Evolutionary conservation across 108 stramenopile genomes (phyloP).

Genomic region (Nitzschia sp.): DNA sequence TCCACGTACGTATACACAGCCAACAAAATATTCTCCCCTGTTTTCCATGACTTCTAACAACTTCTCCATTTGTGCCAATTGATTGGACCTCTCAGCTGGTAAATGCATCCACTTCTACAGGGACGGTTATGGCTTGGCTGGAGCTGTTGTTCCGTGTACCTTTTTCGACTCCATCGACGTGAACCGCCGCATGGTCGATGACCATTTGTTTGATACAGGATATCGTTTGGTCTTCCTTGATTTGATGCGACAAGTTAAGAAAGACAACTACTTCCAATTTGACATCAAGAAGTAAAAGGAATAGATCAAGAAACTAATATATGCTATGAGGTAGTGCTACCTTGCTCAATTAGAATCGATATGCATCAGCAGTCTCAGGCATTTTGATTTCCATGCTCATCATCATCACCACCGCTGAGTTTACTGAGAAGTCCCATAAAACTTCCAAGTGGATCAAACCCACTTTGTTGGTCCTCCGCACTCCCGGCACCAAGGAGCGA

Average conservation of each 20-base stretch:
- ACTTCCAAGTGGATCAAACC: not conserved
- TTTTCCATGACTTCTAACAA: not conserved
- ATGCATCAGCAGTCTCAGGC: no score
- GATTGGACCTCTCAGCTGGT: conserved; percentile 55
- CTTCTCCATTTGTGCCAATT: not conserved
- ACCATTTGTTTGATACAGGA: conserved; percentile 71
- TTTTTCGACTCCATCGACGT: conserved; percentile 74
- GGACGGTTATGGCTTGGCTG: conserved; percentile 68
- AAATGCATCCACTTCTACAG: conserved; percentile 79
- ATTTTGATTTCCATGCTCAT: not conserved
- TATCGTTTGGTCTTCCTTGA: conserved; percentile 66
- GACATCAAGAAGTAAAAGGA: conserved; percentile 31
- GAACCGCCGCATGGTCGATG: conserved; percentile 75
- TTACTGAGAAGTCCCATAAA: not conserved
- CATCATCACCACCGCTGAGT: not conserved
- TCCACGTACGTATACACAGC: conserved; percentile 31
- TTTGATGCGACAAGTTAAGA: conserved; percentile 59
- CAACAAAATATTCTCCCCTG: no score
- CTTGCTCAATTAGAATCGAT: no score
- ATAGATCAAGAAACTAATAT: not conserved
- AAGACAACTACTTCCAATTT: conserved; percentile 64
- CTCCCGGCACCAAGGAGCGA: not conserved
- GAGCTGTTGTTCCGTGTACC: conserved; percentile 66
- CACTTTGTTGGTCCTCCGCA: not conserved
- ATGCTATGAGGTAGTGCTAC: no score